Evolutionary conservation across 1,284 basidiomycete genomes (phyloP).

Genomic region (Fistulinella cinereoalba): DNA sequence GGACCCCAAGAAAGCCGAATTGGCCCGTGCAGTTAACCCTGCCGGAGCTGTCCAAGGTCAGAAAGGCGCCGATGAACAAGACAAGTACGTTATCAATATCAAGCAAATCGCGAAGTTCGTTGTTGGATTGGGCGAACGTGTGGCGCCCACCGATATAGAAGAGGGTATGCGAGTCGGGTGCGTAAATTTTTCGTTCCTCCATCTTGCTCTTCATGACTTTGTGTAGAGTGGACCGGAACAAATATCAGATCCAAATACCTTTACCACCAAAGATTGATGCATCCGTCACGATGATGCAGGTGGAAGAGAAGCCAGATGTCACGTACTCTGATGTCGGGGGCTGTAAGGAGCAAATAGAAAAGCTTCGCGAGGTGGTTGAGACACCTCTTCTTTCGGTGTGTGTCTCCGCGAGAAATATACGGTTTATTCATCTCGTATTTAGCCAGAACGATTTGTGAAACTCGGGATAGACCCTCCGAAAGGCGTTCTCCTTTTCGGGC

Average conservation of each 20-base stretch:
- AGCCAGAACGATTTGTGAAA: constrained; percentile 97
- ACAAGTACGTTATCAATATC: constrained; percentile 99
- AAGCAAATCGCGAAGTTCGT: constrained; percentile 99
- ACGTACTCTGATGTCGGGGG: constrained; percentile 98
- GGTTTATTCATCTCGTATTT: constrained; percentile 19
- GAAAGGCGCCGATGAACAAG: constrained; percentile 92
- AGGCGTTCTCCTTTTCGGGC: constrained; percentile 94
- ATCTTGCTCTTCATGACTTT: not conserved
- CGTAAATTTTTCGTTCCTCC: constrained; percentile 15
- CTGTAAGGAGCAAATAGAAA: constrained; percentile 99
- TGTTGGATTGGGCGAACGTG: constrained; percentile 93
- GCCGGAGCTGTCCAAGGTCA: constrained; percentile 76
- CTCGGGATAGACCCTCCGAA: constrained; percentile 99
- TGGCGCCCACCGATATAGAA: constrained; percentile 97
- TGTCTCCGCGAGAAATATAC: constrained; percentile 13
- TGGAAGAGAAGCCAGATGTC: constrained; percentile 98
- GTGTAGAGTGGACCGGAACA: constrained; percentile 81
- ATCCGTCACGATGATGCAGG: constrained; percentile 99
- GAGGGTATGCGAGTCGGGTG: constrained; percentile 99
- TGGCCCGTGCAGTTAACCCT: constrained; percentile 70
- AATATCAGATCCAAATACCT: constrained; percentile 99
- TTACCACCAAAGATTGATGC: constrained; percentile 99
- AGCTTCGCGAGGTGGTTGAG: constrained; percentile 97
- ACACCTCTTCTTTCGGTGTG: constrained; percentile 90
- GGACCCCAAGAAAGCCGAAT: constrained; percentile 68